Percentiles rank a stretch among this genome's conserved stretches.
phyloP scores from a whole-genome alignment of 1,139 yeast genomes.

The Spathaspora sp. region DNA sequence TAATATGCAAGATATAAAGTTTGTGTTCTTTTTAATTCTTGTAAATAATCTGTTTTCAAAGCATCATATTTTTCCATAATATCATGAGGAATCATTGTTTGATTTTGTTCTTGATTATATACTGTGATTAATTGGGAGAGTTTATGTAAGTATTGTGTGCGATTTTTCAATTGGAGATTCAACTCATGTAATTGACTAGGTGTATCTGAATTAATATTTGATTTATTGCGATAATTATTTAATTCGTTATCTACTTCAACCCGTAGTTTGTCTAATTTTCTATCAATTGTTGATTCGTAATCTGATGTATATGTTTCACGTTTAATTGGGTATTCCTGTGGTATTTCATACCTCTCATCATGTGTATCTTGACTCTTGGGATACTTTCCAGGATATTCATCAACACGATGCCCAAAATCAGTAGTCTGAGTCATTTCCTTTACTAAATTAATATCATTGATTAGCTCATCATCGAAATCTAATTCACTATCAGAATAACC shows the following conservation, averaged over 20 bases:
- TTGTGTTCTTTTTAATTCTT: slow-evolving; percentile 30
- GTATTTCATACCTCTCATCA: neutral
- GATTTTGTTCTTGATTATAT: slow-evolving; percentile 13
- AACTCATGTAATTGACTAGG: slow-evolving; percentile 11
- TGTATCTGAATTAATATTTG: slow-evolving; percentile 6
- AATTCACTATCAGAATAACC: slow-evolving; percentile 30
- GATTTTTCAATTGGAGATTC: slow-evolving; percentile 17
- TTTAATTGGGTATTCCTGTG: no score
- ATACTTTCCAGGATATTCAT: slow-evolving; percentile 24
- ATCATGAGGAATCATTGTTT: slow-evolving; percentile 6
- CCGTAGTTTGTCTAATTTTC: slow-evolving; percentile 16
- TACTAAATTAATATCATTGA: slow-evolving; percentile 12
- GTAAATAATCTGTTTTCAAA: slow-evolving; percentile 32
- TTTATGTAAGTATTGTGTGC: slow-evolving; percentile 23
- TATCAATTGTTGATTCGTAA: slow-evolving; percentile 6
- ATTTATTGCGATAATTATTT: slow-evolving; percentile 8
- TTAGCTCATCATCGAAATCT: slow-evolving; percentile 14
- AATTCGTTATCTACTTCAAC: slow-evolving; percentile 18
- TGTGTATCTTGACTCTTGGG: slow-evolving; percentile 1
- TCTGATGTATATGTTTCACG: neutral
- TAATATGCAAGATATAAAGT: slow-evolving; percentile 38
- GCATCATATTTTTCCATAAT: slow-evolving; percentile 23
- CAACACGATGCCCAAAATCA: slow-evolving; percentile 11
- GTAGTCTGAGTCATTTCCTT: slow-evolving; percentile 10
- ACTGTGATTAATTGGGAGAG: slow-evolving; percentile 23